Evolutionary conservation across 106 monocot genomes (phyloP), one percentile per base, ranked within the genome.

Genomic region (Apostasia ramifera): DNA sequence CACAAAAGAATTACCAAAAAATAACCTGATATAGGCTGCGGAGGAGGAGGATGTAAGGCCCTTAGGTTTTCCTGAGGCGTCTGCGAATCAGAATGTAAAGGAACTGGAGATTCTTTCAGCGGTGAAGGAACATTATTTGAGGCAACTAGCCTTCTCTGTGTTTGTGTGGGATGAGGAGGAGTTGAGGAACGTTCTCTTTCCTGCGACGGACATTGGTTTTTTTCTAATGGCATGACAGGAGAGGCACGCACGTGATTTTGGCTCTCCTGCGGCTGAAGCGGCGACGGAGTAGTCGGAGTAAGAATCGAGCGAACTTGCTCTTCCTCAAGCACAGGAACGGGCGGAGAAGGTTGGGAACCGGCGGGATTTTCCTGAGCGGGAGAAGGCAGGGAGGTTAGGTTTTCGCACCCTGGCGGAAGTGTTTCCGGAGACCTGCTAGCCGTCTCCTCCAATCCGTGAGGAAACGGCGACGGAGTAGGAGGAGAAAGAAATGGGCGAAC

Each of bases 401-500:
- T 48, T 65, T 65, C 65, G 49, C 47, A 65, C 8, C 65, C 65
- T 8, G 65, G 65, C 2, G 65, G 65, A 8, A 65, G 48, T 47
- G 65, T 47, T 48, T 65, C 65, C 48, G 65, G 65, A 8, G 65
- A 65, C 15, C 65, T 48, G 49, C 8, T 9, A 26, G n/a, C n/a
- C 26, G 6, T 26, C 14, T 48, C 65, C 46, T 65, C 65, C 65
- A 46, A 65, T 6, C 47, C 48, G 47, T 46, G 47, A 14, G 46
- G 48, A 1, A 48, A 26, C 6, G 47, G 65, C 26, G 39, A 59
- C 8, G 49, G 48, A 14, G 48, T 15, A 13, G 62, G 62, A 63
- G 45, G 45, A 3, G 45, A 44, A 63, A 13, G n/a, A 6, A 3
- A n/a, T 44, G n/a, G 7, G 65, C 2, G 5, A 5, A 12, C 2